phyloP scores from a whole-genome alignment of 1,139 yeast species.

The Suhomyces choctaworum region DNA sequence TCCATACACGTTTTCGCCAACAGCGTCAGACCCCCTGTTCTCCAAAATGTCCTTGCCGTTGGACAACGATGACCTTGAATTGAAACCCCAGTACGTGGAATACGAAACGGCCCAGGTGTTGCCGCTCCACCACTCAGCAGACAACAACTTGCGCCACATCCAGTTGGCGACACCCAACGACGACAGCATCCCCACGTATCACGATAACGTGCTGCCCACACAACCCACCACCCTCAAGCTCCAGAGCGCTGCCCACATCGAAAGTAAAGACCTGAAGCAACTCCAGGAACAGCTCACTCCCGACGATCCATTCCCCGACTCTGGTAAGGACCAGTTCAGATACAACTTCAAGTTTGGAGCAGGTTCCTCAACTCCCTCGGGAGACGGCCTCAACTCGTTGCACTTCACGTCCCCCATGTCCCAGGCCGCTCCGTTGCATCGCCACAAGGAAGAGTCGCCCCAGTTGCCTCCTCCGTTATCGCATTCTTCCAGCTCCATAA shows the following conservation, averaged over 20 bases:
- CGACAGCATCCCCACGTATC: neutral
- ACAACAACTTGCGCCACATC: slow-evolving; percentile 5
- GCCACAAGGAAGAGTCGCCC: slow-evolving; percentile 32
- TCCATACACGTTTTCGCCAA: neutral
- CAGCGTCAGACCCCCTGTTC: slow-evolving; percentile 6
- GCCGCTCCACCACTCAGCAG: slow-evolving; percentile 3
- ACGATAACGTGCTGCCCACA: neutral
- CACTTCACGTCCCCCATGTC: slow-evolving; percentile 26
- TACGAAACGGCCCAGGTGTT: slow-evolving; percentile 9
- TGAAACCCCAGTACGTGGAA: slow-evolving; percentile 16
- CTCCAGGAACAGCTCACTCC: neutral
- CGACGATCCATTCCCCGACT: slow-evolving; percentile 4
- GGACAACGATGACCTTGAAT: slow-evolving; percentile 17
- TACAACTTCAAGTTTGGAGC: slow-evolving; percentile 13
- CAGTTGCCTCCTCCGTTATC: slow-evolving; percentile 32
- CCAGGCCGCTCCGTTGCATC: slow-evolving; percentile 11
- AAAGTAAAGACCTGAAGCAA: no score
- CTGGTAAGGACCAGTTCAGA: slow-evolving; percentile 1
- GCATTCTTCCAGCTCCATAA: slow-evolving; percentile 23
- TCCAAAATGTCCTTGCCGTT: slow-evolving; percentile 20
- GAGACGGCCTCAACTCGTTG: neutral
- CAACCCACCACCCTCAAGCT: slow-evolving; percentile 1
- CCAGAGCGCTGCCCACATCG: slow-evolving; percentile 3
- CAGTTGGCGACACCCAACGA: neutral
- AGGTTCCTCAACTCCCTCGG: neutral